Evolutionary conservation across 1,284 basidiomycete species (phyloP), one percentile per base, ranked within the genome.

Genomic region (Malassezia arunalokei): DNA sequence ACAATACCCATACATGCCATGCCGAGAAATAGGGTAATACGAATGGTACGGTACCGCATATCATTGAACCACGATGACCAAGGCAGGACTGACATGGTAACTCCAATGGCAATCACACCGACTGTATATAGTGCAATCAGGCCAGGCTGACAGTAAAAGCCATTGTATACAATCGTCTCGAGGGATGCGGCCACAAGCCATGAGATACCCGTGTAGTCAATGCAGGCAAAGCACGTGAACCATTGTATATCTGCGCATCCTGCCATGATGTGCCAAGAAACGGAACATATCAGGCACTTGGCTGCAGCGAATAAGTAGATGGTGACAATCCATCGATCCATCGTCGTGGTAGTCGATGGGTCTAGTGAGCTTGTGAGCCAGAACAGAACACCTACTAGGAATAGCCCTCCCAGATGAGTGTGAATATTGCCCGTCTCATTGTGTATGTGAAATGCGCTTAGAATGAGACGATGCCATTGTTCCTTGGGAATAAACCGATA

Each of bases 391-490:
- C 62, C 47, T 37, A 73, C 60, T 9, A 67, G 57, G 6, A 63
- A 43, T 15, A 68, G 57, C 30, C 71, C 71, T 44, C 62, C 53
- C 1, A 73, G 54, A 51, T 73, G 71, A 0, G 67, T 66, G 52
- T 67, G 66, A 28, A 73, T 71, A 55, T 73, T 73, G 50, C 64
- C 63, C 24, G 71, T 73, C 57, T 73, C 71, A 54, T 73, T 73
- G 60, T 73, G 71, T 17, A 71, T 54, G 48, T 68, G 56, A 51
- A 73, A 71, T 0, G 66, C 66, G 52, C 65, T 68, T 24, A 55
- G 53, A 29, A 73, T 40, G 32, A 73, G 52, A 1, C 58, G 56
- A 6, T 41, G 50, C 64, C 65, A 68, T 20, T 63, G 60, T 28
- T 62, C 47, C 38, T 62, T 46, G 5, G 71, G 71, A 30, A 73